Evolutionary conservation across 805 yeast genomes (phyloP).

Genomic region (Torulaspora quercuum): DNA sequence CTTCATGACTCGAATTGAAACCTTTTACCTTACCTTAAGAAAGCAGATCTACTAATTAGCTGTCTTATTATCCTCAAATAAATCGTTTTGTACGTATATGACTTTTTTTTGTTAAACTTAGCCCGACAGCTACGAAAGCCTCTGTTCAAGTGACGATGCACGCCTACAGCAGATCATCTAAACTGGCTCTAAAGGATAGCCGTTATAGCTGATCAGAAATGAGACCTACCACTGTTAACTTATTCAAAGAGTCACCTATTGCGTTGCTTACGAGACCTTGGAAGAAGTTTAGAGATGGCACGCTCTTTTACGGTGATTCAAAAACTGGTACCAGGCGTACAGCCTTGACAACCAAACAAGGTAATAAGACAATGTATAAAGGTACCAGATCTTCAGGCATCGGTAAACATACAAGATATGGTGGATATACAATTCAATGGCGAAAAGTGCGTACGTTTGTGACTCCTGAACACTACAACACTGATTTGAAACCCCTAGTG

Average conservation of each 20-base stretch:
- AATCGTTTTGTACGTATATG: too few species aligned
- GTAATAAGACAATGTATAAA: constrained; percentile 89
- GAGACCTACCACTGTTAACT: constrained; percentile 48
- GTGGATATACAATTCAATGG: constrained; percentile 78
- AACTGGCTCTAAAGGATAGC: too few species aligned
- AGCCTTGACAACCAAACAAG: constrained; percentile 85
- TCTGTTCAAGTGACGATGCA: too few species aligned
- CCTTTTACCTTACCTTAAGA: too few species aligned
- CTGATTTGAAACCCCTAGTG: constrained; percentile 67
- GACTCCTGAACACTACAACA: constrained; percentile 54
- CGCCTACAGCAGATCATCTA: too few species aligned
- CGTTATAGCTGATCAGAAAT: too few species aligned
- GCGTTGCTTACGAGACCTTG: constrained; percentile 74
- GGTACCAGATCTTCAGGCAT: constrained; percentile 96
- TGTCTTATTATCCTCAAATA: too few species aligned
- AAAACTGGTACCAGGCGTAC: constrained; percentile 81
- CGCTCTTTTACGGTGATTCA: constrained; percentile 73
- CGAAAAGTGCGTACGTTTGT: constrained; percentile 85
- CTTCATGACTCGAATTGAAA: too few species aligned
- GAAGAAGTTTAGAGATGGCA: constrained; percentile 80
- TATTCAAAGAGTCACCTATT: constrained; percentile 46
- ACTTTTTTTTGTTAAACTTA: too few species aligned
- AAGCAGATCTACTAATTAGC: too few species aligned
- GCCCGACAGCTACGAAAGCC: too few species aligned
- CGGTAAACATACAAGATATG: constrained; percentile 72